Conservation (phyloP, 129 eudicot species). For the Gnaphalium uliginosum region DNA sequence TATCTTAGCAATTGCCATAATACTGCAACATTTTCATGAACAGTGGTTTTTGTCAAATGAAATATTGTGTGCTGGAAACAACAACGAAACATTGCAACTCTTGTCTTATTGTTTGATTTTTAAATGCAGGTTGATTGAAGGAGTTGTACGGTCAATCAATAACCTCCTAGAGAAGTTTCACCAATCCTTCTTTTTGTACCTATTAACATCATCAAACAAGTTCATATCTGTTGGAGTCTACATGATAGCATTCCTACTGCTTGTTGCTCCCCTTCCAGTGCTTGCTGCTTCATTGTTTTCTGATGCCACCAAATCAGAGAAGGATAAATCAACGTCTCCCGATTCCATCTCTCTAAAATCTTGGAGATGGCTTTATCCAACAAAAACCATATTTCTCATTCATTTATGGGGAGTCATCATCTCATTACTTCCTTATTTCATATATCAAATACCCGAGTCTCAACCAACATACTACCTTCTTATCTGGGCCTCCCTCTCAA, state of each 20-base stretch:
- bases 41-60: background rate
- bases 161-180: constrained; percentile 97
- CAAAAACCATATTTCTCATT: constrained; percentile 66
- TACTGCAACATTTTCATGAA: constrained; percentile 1
- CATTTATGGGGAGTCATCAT: constrained; percentile 85
- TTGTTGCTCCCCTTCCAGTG: constrained; percentile 86
- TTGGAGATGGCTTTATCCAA: constrained; percentile 84
- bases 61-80: constrained; percentile 12
- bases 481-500: constrained; percentile 59
- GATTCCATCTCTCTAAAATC: constrained; percentile 37
- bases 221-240: constrained; percentile 95
- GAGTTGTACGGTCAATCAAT: constrained; percentile 73
- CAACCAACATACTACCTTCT: constrained; percentile 47
- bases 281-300: constrained; percentile 85
- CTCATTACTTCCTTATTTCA: constrained; percentile 65
- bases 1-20: background rate
- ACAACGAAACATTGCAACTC: constrained; percentile 10
- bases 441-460: constrained; percentile 48
- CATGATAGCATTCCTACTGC: constrained; percentile 91
- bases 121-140: constrained; percentile 83
- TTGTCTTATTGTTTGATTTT: background rate
- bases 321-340: constrained; percentile 16
- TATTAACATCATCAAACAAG: constrained; percentile 73
- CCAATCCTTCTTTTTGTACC: constrained; percentile 93
- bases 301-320: constrained; percentile 44